Evolutionary conservation across 345 rosid genomes (phyloP).

Genomic region (Rhodomyrtus tomentosa): DNA sequence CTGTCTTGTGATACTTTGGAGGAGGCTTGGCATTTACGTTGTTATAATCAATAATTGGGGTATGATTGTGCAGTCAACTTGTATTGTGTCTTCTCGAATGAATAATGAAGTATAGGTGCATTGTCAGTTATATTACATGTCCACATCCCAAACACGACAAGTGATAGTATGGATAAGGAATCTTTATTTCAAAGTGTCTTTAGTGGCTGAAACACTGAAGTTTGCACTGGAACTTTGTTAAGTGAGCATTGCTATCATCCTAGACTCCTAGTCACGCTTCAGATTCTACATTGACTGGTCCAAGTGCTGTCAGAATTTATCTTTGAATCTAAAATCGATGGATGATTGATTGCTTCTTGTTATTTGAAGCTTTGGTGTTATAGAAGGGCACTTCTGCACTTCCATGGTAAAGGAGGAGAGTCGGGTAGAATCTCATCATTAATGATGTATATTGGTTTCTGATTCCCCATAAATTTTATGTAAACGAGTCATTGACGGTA

Average conservation of each 20-base stretch:
- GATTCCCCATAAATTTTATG: background rate
- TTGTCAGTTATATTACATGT: background rate
- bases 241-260: background rate
- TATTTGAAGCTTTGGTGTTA: background rate
- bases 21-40: background rate
- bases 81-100: background rate
- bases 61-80: background rate
- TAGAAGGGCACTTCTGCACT: background rate
- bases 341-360: background rate
- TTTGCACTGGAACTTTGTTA: background rate
- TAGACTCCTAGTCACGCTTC: background rate
- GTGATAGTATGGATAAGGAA: background rate
- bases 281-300: background rate
- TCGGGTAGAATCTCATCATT: background rate
- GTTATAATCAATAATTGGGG: background rate
- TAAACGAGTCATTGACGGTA: background rate
- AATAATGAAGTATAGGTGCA: background rate
- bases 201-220: background rate
- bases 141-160: background rate
- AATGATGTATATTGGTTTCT: background rate
- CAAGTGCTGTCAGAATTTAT: background rate
- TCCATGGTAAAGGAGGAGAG: background rate
- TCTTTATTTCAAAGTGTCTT: background rate
- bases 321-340: background rate
- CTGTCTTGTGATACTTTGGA: background rate